phyloP scores from a whole-genome alignment of 73 alveolate species.

The Tetrahymena malaccensis region DNA sequence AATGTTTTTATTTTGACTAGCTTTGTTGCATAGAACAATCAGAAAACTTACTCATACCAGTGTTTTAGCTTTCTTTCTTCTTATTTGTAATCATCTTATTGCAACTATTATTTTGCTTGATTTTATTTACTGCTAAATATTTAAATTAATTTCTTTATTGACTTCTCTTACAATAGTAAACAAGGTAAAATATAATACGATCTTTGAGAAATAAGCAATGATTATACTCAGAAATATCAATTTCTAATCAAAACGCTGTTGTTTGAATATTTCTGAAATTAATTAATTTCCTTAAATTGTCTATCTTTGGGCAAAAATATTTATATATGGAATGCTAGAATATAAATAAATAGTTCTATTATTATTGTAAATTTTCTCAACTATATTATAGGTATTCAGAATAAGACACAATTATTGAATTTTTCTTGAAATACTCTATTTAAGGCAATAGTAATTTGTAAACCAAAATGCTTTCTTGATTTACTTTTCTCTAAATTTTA shows the following conservation, averaged over 20 bases:
- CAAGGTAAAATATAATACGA: not conserved
- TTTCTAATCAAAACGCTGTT: not conserved
- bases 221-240: too few relatives aligned
- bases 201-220: not conserved
- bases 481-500: not conserved
- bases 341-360: not conserved
- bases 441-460: not conserved
- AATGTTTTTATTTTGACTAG: not conserved
- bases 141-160: too few relatives aligned
- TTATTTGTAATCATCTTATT: not conserved
- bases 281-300: not conserved
- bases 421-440: too few relatives aligned
- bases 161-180: not conserved
- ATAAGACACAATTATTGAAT: not conserved
- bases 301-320: not conserved
- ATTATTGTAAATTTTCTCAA: not conserved
- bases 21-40: not conserved
- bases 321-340: not conserved
- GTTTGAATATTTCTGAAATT: not conserved
- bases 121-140: not conserved
- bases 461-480: not conserved
- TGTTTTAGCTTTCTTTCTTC: not conserved
- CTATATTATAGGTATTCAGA: not conserved
- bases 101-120: not conserved
- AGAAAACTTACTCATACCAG: not conserved